Conservation (phyloP, 2,329 filamentous ascomycete species). For the Pochonia chlamydosporia region DNA sequence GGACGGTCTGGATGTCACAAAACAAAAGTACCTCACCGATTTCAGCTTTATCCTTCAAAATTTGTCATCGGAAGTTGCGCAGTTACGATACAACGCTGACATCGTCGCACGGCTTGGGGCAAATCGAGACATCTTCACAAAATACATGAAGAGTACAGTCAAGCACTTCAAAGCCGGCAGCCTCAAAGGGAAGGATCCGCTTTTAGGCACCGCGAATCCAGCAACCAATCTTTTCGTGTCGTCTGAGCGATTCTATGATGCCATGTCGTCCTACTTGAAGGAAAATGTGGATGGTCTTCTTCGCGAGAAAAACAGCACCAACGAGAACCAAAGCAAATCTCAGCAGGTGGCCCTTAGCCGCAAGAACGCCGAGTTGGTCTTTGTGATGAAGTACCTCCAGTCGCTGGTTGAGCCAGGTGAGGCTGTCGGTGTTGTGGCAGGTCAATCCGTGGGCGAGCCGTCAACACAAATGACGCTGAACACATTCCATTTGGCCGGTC, state of each 20-base stretch:
- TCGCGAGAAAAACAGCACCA: slow-evolving; percentile 34
- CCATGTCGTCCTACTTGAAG: slow-evolving; percentile 72
- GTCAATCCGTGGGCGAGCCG: slow-evolving; percentile 93
- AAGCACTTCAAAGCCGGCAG: slow-evolving; percentile 60
- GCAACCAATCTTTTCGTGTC: slow-evolving; percentile 76
- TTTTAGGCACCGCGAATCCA: slow-evolving; percentile 67
- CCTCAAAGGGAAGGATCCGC: slow-evolving; percentile 64
- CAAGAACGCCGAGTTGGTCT: slow-evolving; percentile 75
- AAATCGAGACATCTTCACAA: slow-evolving; percentile 57
- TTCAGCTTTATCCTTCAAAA: slow-evolving; percentile 90
- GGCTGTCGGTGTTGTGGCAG: slow-evolving; percentile 92
- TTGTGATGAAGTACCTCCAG: slow-evolving; percentile 88
- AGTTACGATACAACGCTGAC: slow-evolving; percentile 61
- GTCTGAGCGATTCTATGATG: slow-evolving; percentile 77
- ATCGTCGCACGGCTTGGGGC: slow-evolving; percentile 39
- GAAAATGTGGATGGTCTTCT: slow-evolving; percentile 62
- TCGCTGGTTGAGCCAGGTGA: slow-evolving; percentile 93
- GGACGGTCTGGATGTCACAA: slow-evolving; percentile 89
- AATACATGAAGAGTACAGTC: slow-evolving; percentile 75
- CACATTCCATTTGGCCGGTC: slow-evolving; percentile 98
- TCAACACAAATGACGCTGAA: slow-evolving; percentile 99
- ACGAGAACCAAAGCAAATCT: slow-evolving; percentile 12
- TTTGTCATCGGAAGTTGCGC: slow-evolving; percentile 70
- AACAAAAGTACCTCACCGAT: slow-evolving; percentile 84
- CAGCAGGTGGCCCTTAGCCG: slow-evolving; percentile 44